Evolutionary conservation across 495 filamentous ascomycete species (phyloP), one percentile per base, ranked within the genome.

Genomic region (Penicillium fimorum): DNA sequence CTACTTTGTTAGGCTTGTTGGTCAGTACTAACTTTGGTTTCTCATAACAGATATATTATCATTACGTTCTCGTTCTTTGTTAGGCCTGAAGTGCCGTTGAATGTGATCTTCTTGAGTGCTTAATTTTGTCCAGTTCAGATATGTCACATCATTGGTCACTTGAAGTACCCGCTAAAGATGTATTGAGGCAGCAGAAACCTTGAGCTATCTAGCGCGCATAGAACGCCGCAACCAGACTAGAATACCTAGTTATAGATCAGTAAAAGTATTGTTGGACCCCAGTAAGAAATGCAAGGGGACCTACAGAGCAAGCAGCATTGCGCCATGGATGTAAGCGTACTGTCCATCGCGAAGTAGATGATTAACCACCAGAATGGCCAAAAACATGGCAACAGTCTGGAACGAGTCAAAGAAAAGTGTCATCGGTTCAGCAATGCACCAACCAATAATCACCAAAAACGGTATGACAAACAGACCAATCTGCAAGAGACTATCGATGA

Each of bases 311-410:
- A 64, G 38, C 18, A 64, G 47, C 61, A 67, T 64, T 0, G 41
- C 61, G 3, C 64, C 64, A 50, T 67, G 61, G 10, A 67, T 61
- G 29, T 89, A 91, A 67, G 90, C 90, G 50, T 80, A 86, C 22
- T 86, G 68, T 7, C 87, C 88, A 60, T 90, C 86, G 52, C 87
- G 66, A 15, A 91, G 56, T 38, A 70, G 29, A 58, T 60, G 60
- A 24, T 58, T 74, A 3, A 72, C 70, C 9, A 74, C 61, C 20
- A 74, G 50, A 5, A 68, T 57, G 2, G 66, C 58, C 24, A 73
- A 47, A 45, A 72, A 71, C 50, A 75, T 63, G 3, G 66, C 54
- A 5, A 65, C 61, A 2, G 61, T 74, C 52, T 76, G 61, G 45
- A 77, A 76, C 2, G 59, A 57, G 22, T 70, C 59, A 51, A 76